A percentile compares a stretch with the other conserved stretches of the same genome.
Evolutionary conservation across 139 green algal genomes (phyloP).

Genomic region (Chlorella sp.): DNA sequence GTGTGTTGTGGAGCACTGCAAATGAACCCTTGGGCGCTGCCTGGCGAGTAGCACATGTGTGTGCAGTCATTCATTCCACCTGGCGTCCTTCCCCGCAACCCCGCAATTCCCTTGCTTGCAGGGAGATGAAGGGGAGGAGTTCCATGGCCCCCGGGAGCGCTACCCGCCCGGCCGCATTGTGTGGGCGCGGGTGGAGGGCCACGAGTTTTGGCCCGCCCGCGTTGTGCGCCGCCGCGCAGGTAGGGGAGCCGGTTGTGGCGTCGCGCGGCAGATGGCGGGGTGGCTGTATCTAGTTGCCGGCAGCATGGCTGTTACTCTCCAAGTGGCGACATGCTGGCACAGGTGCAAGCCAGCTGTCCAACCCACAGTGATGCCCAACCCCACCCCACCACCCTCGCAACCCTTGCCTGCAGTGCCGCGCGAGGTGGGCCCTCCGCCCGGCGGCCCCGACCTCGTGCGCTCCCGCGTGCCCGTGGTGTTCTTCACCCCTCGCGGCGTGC

Average conservation of each 20-base stretch:
- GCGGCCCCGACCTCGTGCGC: constrained; percentile 60
- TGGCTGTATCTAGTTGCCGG: too few species aligned
- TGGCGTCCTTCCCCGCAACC: background rate
- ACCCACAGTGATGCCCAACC: too few species aligned
- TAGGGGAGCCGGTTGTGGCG: background rate
- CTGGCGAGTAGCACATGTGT: background rate
- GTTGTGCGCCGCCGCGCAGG: constrained; percentile 78
- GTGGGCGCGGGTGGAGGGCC: constrained; percentile 94
- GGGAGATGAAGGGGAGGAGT: constrained; percentile 47
- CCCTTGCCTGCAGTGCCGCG: constrained; percentile 61
- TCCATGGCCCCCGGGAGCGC: constrained; percentile 15
- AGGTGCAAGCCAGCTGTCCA: too few species aligned
- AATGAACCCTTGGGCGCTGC: too few species aligned
- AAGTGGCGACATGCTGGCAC: too few species aligned
- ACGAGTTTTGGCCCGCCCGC: constrained; percentile 92
- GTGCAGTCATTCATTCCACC: background rate
- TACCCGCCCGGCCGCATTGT: constrained; percentile 79
- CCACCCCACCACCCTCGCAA: background rate
- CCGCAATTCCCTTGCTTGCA: background rate
- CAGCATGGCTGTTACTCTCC: too few species aligned
- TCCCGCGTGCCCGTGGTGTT: constrained; percentile 88
- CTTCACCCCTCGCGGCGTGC: constrained; percentile 86
- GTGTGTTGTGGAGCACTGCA: background rate
- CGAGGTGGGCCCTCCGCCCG: constrained; percentile 79
- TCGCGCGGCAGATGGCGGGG: too few species aligned